Base-by-base conservation (phyloP, 495 filamentous ascomycete species). In the Aspergillus olivimuriae region DNA sequence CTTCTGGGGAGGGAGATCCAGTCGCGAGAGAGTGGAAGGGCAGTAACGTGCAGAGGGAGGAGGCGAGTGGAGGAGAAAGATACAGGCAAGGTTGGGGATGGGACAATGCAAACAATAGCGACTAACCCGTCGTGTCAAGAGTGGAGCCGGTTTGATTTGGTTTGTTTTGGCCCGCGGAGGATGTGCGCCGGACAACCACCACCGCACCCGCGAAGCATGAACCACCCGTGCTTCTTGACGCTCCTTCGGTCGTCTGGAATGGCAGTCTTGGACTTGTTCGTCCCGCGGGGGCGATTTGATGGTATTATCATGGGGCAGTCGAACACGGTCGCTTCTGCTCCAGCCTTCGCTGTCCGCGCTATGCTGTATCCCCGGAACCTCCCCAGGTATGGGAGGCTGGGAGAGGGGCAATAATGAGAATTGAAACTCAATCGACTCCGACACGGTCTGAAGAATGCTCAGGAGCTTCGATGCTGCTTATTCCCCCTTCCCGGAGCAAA, bases 181-280 rank as follows among this genome's bases (percentile, higher is more conserved):
- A 56, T 55, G 58, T 58, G 58, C 57, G 56, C 66, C 63, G 19
- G 66, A 69, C 66, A 72, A 70, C 68, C 58, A 68, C n/a, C n/a
- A n/a, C n/a, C 46, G 51, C 48, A 52, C 54, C 56, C 65, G 65
- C 60, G 63, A 66, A 55, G 61, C 60, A 65, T 67, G 58, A 61
- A 55, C 56, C 61, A n/a, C n/a, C n/a, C n/a, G n/a, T n/a, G n/a
- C n/a, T n/a, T 35, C 26, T 19, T 12, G 23, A 26, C 19, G 35
- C 12, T 23, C n/a, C 17, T 20, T 18, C 23, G 10, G n/a, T 8
- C 28, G 10, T n/a, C 31, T 14, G 41, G 18, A 28, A 28, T 17
- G 37, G 19, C 45, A 37, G 36, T 43, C 43, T 52, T 60, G 54
- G n/a, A n/a, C n/a, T n/a, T n/a, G n/a, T n/a, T n/a, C n/a, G n/a